Percentiles rank a stretch among this genome's conserved stretches.
Evolutionary conservation across 345 rosid genomes (phyloP).

Genomic region (Kandelia obovata): DNA sequence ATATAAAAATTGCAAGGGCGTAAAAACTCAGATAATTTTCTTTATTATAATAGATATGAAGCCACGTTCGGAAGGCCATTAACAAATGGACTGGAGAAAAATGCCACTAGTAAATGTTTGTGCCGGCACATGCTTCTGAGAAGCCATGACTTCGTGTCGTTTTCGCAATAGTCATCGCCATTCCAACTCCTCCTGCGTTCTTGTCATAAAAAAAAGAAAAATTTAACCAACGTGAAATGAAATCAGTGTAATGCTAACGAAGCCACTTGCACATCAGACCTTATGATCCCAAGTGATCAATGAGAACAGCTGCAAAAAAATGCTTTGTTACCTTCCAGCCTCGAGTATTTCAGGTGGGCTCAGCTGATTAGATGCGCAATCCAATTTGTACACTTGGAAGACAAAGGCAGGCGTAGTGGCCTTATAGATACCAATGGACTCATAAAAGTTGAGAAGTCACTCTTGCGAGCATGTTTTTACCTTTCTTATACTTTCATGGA

Average conservation of each 20-base stretch:
- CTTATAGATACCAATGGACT: slow-evolving; percentile 18
- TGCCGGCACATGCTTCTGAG: no score
- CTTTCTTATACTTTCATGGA: neutral
- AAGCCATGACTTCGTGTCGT: no score
- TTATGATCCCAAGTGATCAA: slow-evolving; percentile 19
- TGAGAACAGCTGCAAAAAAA: neutral
- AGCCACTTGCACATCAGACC: slow-evolving; percentile 7
- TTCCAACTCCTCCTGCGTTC: neutral
- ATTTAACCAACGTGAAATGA: slow-evolving; percentile 9
- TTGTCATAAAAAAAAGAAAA: neutral
- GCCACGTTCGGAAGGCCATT: no score
- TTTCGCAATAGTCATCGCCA: neutral
- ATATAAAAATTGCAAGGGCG: no score
- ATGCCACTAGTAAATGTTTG: no score
- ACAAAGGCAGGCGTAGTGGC: slow-evolving; percentile 30
- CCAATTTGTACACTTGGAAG: slow-evolving; percentile 22
- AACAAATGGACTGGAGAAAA: no score
- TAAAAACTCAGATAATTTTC: no score
- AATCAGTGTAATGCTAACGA: slow-evolving; percentile 13
- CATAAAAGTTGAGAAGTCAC: slow-evolving; percentile 5
- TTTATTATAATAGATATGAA: no score
- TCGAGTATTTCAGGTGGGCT: slow-evolving; percentile 20
- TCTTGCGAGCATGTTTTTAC: no score
- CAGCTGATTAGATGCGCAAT: slow-evolving; percentile 26
- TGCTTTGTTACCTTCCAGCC: neutral